A percentile compares a stretch with the other conserved stretches of the same genome.
Conservation (phyloP, 306 rosid genomes). For the Cicer pinnatifidum region DNA sequence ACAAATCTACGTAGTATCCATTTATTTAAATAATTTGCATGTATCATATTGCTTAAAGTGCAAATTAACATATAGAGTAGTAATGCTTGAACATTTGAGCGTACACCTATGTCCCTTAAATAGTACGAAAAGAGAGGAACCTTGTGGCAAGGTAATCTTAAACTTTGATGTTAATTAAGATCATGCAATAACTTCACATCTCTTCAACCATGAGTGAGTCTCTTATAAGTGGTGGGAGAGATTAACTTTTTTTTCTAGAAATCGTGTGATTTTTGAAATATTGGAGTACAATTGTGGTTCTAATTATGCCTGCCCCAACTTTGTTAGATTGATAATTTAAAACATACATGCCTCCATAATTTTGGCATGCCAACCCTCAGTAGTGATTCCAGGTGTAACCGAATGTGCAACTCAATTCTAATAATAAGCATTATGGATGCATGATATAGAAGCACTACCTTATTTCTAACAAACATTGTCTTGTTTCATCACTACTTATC, state of each 20-base stretch:
- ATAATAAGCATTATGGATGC: neutral
- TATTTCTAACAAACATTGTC: no score
- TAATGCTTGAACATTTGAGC: constrained; percentile 34
- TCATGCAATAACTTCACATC: constrained; percentile 37
- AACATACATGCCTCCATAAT: constrained; percentile 2
- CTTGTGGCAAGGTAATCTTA: constrained; percentile 40
- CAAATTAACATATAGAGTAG: constrained; percentile 21
- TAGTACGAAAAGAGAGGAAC: constrained; percentile 48
- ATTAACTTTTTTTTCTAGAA: constrained; percentile 34
- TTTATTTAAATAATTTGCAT: no score
- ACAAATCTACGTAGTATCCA: no score
- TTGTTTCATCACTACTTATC: no score
- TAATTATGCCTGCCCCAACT: constrained; percentile 46
- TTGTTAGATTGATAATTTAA: constrained; percentile 23
- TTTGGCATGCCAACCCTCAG: constrained; percentile 37
- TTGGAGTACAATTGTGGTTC: constrained; percentile 42
- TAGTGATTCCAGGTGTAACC: constrained; percentile 36
- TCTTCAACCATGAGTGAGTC: constrained; percentile 43
- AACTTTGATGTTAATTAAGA: constrained; percentile 38
- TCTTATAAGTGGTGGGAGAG: constrained; percentile 34
- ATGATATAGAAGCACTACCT: neutral
- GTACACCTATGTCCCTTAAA: constrained; percentile 46
- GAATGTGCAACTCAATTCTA: constrained; percentile 28
- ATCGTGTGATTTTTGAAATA: constrained; percentile 47
- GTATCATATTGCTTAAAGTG: constrained; percentile 37